These are phyloP conservation scores for Metarhizium brunneum DNA, from an alignment of 2,329 filamentous ascomycete genomes.

Conservation along the genomic window DNA sequence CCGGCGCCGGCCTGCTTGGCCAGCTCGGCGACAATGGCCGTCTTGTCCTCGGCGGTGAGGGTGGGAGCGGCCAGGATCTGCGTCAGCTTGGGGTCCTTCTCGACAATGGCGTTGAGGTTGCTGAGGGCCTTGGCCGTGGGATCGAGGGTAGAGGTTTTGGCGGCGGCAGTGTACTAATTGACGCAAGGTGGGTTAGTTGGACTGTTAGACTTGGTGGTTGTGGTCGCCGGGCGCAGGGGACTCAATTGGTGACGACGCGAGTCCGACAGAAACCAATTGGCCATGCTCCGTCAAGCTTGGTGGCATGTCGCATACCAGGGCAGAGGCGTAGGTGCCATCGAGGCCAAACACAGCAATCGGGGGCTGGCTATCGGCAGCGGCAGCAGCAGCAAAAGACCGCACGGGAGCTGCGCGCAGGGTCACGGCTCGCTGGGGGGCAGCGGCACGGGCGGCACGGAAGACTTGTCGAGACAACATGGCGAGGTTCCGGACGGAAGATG, in stretches of 20 bases:
- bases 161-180: slow-evolving; percentile 85
- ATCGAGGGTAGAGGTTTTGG: slow-evolving; percentile 81
- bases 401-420: slow-evolving; percentile 39
- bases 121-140: slow-evolving; percentile 71
- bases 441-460: slow-evolving; percentile 45
- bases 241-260: not conserved
- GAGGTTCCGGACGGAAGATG: slow-evolving; percentile 10
- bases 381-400: slow-evolving; percentile 77
- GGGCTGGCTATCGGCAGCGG: slow-evolving; percentile 63
- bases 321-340: slow-evolving; percentile 96
- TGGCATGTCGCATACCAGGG: slow-evolving; percentile 59
- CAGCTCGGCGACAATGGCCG: slow-evolving; percentile 76
- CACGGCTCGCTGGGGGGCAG: slow-evolving; percentile 49
- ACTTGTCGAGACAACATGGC: slow-evolving; percentile 53
- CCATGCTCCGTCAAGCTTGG: too few species aligned
- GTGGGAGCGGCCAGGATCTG: slow-evolving; percentile 72
- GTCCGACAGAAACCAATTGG: not conserved
- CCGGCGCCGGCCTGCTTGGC: slow-evolving; percentile 68
- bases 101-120: slow-evolving; percentile 60
- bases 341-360: slow-evolving; percentile 89
- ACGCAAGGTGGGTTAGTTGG: slow-evolving; percentile 10
- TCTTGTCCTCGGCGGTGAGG: slow-evolving; percentile 71
- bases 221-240: not conserved
- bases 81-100: slow-evolving; percentile 74
- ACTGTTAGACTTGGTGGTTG: not conserved